phyloP scores from a whole-genome alignment of 306 rosid species.

The Cajanus cajan region DNA sequence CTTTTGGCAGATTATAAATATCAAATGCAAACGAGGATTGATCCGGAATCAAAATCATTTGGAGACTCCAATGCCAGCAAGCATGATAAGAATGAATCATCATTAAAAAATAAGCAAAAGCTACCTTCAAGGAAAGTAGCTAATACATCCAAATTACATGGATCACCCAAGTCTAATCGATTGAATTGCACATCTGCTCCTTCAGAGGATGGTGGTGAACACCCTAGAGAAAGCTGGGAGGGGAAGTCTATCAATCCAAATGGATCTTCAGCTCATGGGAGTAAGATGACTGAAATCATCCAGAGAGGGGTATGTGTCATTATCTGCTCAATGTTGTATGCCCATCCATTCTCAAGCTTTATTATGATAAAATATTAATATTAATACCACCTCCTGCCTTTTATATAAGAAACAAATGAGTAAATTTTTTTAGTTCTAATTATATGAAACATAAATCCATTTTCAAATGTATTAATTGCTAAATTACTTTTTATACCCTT shows the following conservation, averaged over 20 bases:
- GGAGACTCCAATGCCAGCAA: slow-evolving; percentile 53
- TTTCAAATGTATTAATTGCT: no score
- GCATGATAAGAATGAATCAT: slow-evolving; percentile 69
- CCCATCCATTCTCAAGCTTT: neutral
- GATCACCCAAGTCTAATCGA: slow-evolving; percentile 73
- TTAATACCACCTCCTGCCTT: neutral
- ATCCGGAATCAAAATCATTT: slow-evolving; percentile 56
- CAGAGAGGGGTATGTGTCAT: slow-evolving; percentile 74
- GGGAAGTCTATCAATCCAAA: slow-evolving; percentile 56
- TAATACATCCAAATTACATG: slow-evolving; percentile 62
- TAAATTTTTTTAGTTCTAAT: no score
- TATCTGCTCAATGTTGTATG: slow-evolving; percentile 23
- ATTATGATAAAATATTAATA: neutral
- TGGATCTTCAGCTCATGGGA: slow-evolving; percentile 54
- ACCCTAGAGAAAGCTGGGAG: slow-evolving; percentile 66
- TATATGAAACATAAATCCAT: no score
- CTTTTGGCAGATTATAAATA: slow-evolving; percentile 54
- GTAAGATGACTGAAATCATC: slow-evolving; percentile 73
- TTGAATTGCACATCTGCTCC: slow-evolving; percentile 56
- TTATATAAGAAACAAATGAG: no score
- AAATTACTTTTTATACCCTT: no score
- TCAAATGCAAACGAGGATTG: slow-evolving; percentile 47
- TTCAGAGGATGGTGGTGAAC: slow-evolving; percentile 59
- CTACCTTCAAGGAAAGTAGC: slow-evolving; percentile 66
- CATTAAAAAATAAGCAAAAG: slow-evolving; percentile 57